Base-by-base conservation (phyloP, 805 yeast genomes). In the Dipodascus albidus region DNA sequence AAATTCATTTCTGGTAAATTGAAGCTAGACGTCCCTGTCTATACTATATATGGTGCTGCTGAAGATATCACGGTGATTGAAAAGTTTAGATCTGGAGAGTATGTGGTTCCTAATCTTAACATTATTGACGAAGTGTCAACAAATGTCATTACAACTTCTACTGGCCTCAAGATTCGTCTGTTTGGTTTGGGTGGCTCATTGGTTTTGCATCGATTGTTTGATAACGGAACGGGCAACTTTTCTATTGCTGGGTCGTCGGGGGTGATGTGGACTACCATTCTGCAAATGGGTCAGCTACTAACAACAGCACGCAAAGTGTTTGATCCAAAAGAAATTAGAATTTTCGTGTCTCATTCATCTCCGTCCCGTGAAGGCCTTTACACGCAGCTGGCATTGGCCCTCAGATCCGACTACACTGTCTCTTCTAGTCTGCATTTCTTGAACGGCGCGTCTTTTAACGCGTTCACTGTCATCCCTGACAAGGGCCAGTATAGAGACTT, bases 151-250 rank as follows among this genome's bases (percentile, higher is more conserved):
- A 67, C 68, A 22, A 68, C 79, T 1, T 60, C 62, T 2, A 62
- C 66, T 33, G 76, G 75, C n/a, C 65, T 72, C 33, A 73, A 72
- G 51, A 61, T 86, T 31, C 73, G 83, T 41, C 65, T 85, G 20
- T 74, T 82, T 52, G 95, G 95, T 0, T 63, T 85, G 2, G 90
- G 93, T 2, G 95, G 93, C 1, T 75, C 84, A 2, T 64, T 84
- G 42, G 78, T 84, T 22, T 77, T 80, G 55, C 85, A 82, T 58
- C 77, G 81, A 56, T 70, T 85, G 52, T 84, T 86, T 61, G 86
- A 83, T 59, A 80, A 79, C 56, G 86, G 86, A 3, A 75, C 75
- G 2, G 74, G 75, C 14, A 54, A 72, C 59, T 52, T 70, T 56
- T 65, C 62, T 14, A 67, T 79, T 21, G 83, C 85, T 1, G 80